phyloP scores from a whole-genome alignment of 495 filamentous ascomycete species.

The Parmelia sp. region DNA sequence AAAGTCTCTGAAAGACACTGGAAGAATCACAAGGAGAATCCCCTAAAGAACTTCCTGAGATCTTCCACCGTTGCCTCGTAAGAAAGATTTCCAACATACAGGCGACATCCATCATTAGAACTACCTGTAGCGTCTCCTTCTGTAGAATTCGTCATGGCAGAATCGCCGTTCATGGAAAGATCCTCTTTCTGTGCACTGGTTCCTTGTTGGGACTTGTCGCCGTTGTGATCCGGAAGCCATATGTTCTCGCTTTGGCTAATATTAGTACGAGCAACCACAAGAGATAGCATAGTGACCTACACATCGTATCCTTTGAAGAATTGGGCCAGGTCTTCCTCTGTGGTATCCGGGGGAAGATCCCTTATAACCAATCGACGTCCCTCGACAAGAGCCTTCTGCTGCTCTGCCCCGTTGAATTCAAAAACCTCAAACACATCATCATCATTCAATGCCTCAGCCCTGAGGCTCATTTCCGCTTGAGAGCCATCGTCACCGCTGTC shows the following conservation, averaged over 20 bases:
- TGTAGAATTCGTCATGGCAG: not conserved
- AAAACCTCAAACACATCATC: not conserved
- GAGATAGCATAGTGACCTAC: not conserved
- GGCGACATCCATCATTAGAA: not conserved
- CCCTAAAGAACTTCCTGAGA: not conserved
- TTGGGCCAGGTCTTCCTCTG: constrained; percentile 92
- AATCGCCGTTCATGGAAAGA: not conserved
- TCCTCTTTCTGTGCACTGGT: not conserved
- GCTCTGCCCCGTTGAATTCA: not conserved
- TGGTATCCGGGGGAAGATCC: constrained; percentile 96
- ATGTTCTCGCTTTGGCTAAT: not conserved
- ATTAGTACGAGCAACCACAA: not conserved
- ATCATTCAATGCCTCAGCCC: not conserved
- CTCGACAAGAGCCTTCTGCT: constrained; percentile 59
- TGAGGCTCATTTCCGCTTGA: not conserved
- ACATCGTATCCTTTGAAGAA: constrained; percentile 46
- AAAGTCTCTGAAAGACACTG: not conserved
- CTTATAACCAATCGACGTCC: constrained; percentile 96
- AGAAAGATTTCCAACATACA: not conserved
- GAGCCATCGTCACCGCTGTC: not conserved
- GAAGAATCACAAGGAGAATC: not conserved
- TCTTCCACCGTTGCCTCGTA: not conserved
- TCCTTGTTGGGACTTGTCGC: not conserved
- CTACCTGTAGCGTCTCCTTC: not conserved
- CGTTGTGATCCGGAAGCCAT: not conserved